Evolutionary conservation across 345 rosid species (phyloP).

Genomic region (Euphorbia tirucalli): DNA sequence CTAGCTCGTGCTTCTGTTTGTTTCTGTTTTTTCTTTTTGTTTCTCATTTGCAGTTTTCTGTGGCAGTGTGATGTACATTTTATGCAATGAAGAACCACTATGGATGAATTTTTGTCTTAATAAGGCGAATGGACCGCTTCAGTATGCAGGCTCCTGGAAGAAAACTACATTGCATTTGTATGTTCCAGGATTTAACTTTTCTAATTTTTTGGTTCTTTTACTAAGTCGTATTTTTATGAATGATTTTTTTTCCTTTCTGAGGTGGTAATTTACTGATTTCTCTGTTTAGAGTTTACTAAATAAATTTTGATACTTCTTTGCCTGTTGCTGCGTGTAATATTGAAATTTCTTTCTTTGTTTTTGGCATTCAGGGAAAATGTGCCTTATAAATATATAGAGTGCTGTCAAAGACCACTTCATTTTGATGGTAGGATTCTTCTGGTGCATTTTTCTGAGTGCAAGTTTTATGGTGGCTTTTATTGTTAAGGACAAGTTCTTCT

Average conservation of each 20-base stretch:
- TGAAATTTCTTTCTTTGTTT: constrained; percentile 10
- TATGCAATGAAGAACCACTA: constrained; percentile 86
- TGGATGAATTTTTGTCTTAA: constrained; percentile 82
- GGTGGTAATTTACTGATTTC: not conserved
- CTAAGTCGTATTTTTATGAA: not conserved
- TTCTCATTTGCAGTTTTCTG: constrained; percentile 4
- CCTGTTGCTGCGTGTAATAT: not conserved
- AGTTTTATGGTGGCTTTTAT: not conserved
- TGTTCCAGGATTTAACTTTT: constrained; percentile 15
- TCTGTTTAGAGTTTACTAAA: not conserved
- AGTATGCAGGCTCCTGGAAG: constrained; percentile 86
- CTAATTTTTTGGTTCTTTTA: not conserved
- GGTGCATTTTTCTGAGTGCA: constrained; percentile 3
- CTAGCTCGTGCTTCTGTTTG: not conserved
- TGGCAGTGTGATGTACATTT: constrained; percentile 75
- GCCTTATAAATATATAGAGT: constrained; percentile 36
- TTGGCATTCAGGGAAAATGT: constrained; percentile 55
- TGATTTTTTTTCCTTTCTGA: not conserved
- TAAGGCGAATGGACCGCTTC: constrained; percentile 48
- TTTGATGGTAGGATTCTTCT: constrained; percentile 58
- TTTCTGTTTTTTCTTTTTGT: too few relatives aligned
- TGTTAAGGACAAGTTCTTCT: constrained; percentile 18
- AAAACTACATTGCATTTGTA: constrained; percentile 66
- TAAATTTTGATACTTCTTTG: not conserved
- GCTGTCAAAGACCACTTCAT: constrained; percentile 36